phyloP scores from a whole-genome alignment of 1,284 basidiomycete species.

The Mrakiaceae sp. region DNA sequence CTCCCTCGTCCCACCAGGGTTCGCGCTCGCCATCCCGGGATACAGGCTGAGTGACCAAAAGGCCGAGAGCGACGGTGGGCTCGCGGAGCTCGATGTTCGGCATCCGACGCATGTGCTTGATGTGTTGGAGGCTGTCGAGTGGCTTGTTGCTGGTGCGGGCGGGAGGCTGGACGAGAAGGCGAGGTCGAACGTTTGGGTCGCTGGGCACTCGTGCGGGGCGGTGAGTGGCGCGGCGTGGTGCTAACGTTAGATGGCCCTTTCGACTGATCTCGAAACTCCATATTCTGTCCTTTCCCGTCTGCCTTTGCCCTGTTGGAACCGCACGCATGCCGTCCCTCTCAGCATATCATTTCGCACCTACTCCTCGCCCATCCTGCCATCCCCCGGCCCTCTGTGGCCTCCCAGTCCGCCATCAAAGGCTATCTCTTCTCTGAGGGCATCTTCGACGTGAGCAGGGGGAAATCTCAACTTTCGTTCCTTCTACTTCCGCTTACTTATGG shows the following conservation, averaged over 20 bases:
- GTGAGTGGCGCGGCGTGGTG: conserved; percentile 1
- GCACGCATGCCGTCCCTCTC: neutral
- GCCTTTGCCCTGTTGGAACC: neutral
- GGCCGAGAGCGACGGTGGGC: neutral
- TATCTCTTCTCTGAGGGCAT: conserved; percentile 14
- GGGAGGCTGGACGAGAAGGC: neutral
- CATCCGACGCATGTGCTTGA: conserved; percentile 6
- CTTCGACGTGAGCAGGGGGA: conserved; percentile 1
- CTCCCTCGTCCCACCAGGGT: conserved; percentile 3
- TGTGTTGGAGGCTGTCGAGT: conserved; percentile 7
- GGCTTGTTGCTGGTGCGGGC: conserved; percentile 7
- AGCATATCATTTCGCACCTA: conserved; percentile 14
- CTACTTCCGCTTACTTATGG: neutral
- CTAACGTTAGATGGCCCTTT: neutral
- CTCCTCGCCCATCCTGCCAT: conserved; percentile 10
- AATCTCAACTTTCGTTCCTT: neutral
- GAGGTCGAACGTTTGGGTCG: conserved; percentile 11
- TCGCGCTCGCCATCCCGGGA: conserved; percentile 8
- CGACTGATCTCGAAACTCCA: neutral
- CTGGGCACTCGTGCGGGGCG: conserved; percentile 15
- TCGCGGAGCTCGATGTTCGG: neutral
- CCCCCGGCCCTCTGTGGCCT: neutral
- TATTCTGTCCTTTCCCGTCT: neutral
- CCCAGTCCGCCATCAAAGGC: conserved; percentile 5
- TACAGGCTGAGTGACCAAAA: conserved; percentile 9